Base-by-base conservation (phyloP, 192 early-diverging fungal genomes). In the Coemansia reversa region DNA sequence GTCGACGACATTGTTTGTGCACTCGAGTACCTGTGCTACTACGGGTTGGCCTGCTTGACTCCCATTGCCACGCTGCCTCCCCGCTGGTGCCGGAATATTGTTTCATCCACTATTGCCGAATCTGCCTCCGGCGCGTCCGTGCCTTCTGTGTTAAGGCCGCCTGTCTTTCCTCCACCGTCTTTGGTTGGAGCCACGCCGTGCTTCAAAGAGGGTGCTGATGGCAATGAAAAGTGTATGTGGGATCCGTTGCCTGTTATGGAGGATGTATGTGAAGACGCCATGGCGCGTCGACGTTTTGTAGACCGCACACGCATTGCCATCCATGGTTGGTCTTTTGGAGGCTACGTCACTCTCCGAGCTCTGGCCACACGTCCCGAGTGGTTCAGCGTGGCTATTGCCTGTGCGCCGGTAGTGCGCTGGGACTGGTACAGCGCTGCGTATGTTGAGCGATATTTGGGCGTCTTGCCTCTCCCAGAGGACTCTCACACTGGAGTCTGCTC, bases 311-410 rank as follows among this genome's bases (percentile, higher is more conserved):
- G 88, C 16, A 58, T 92, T 7, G 88, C 87, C 7, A 84, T 92
- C 28, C 85, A 87, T 51, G 90, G 90, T 1, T 92, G 90, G 90
- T 84, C 82, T 30, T 91, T 89, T 73, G 90, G 90, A 27, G 90
- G 90, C 4, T 92, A 92, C 69, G 64, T 92, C 16, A 79, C 85
- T 22, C 52, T 92, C 24, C 86, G 89, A 74, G 86, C 77, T 0
- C 39, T 92, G 0, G 86, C 85, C 6, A 82, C 84, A 28, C 77
- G 85, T 57, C 83, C 88, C 3, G 47, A 80, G 16, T 66, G 86
- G 30, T 88, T 92, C 65, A 85, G 86, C 56, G 65, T 89, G 24
- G 79, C 83, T 14, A 81, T 88, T 61, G 86, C 88, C 0, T 89
- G 90, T 7, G 89, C 90, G 1, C 90, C 90, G 0, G 90, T 90